Evolutionary conservation across 805 yeast species (phyloP).

Genomic region (Wickerhamomyces ciferrii): DNA sequence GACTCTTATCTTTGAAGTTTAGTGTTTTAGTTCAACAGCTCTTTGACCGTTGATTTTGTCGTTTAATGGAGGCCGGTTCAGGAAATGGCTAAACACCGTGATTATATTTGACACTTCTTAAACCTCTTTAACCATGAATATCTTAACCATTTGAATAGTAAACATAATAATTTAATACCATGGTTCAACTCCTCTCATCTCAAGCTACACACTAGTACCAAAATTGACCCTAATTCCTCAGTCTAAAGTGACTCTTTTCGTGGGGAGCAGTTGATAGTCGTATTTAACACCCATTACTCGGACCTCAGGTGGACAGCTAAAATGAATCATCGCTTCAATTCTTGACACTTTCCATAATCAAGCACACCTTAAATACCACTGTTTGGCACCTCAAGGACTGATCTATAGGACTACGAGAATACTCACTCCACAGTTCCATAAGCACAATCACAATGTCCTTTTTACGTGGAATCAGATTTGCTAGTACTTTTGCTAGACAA

Average conservation of each 20-base stretch:
- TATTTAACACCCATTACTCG: background rate
- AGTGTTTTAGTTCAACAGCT: background rate
- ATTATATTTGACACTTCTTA: background rate
- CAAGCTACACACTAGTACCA: background rate
- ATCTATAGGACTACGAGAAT: no score
- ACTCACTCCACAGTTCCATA: no score
- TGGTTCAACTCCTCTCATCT: background rate
- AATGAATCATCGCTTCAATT: background rate
- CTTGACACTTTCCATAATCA: background rate
- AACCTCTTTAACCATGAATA: no score
- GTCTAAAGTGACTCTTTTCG: background rate
- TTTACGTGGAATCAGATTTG: background rate
- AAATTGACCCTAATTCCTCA: background rate
- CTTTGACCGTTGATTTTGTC: background rate
- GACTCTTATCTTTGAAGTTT: background rate
- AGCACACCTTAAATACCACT: no score
- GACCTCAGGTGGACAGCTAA: background rate
- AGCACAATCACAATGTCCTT: background rate
- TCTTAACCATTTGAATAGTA: background rate
- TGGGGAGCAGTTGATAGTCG: background rate
- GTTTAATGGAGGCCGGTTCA: background rate
- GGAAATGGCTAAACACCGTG: background rate
- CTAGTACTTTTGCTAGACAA: slow-evolving; percentile 16
- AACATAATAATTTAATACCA: no score
- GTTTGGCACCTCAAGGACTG: no score